These are phyloP conservation scores for Cystobasidium slooffiae DNA, from an alignment of 1,284 basidiomycete genomes.

Conservation along the genomic window DNA sequence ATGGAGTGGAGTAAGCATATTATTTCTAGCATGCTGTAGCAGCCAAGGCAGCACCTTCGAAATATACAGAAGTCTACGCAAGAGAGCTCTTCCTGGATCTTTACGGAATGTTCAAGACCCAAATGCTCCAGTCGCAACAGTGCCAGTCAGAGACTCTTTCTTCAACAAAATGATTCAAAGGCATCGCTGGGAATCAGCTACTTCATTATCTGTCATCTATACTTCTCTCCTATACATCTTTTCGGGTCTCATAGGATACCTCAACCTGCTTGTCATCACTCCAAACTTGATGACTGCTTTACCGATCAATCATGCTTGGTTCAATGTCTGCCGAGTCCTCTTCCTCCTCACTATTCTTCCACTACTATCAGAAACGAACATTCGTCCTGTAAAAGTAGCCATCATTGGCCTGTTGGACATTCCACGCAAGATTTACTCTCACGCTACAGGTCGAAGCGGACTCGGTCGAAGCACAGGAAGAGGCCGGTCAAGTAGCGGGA, in stretches of 20 bases:
- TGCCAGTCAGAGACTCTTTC: background rate
- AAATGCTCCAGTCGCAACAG: background rate
- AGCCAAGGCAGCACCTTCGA: slow-evolving; percentile 48
- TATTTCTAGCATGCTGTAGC: slow-evolving; percentile 47
- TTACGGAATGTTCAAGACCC: slow-evolving; percentile 11
- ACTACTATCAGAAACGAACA: slow-evolving; percentile 21
- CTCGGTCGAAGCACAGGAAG: background rate
- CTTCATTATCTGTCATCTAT: slow-evolving; percentile 48
- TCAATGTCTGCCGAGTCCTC: slow-evolving; percentile 48
- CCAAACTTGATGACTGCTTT: slow-evolving; percentile 52
- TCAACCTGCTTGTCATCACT: slow-evolving; percentile 46
- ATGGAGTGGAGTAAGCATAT: slow-evolving; percentile 46
- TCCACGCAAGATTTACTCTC: slow-evolving; percentile 17
- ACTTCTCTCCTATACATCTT: slow-evolving; percentile 50
- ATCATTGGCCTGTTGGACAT: slow-evolving; percentile 16
- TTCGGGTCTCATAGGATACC: slow-evolving; percentile 53
- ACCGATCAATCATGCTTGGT: slow-evolving; percentile 49
- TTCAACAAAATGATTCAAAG: slow-evolving; percentile 25
- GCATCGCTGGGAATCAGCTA: slow-evolving; percentile 53
- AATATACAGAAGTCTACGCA: slow-evolving; percentile 43
- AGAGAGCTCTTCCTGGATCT: slow-evolving; percentile 30
- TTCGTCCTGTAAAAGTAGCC: slow-evolving; percentile 42
- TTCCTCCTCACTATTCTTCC: slow-evolving; percentile 49
- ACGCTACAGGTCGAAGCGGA: background rate
- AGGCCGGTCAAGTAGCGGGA: background rate